phyloP scores from a whole-genome alignment of 495 filamentous ascomycete genomes.

The Thozetella sp. region DNA sequence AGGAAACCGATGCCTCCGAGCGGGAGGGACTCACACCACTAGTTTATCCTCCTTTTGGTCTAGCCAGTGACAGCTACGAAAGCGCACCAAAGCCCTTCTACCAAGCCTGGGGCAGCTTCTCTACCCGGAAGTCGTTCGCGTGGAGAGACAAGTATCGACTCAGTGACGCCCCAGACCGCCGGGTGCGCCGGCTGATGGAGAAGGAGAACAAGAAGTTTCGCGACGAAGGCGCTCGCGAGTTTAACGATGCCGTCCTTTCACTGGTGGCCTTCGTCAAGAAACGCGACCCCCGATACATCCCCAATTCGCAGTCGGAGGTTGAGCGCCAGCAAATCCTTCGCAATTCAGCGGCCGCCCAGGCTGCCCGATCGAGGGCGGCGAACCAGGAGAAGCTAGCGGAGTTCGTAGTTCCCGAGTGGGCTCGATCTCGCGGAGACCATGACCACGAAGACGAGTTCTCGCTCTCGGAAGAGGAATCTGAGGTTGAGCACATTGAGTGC shows the following conservation, averaged over 20 bases:
- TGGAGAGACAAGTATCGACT: conserved; percentile 86
- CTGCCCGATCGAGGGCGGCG: conserved; percentile 79
- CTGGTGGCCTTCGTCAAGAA: conserved; percentile 92
- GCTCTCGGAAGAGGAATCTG: conserved; percentile 55
- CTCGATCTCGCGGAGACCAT: conserved; percentile 52
- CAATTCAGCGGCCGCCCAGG: conserved; percentile 80
- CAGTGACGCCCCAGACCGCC: conserved; percentile 85
- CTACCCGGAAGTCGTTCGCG: conserved; percentile 81
- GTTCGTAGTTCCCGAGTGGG: conserved; percentile 78
- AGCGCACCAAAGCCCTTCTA: conserved; percentile 81
- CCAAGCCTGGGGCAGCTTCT: conserved; percentile 75
- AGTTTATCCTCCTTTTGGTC: conserved; percentile 82
- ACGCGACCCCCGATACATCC: conserved; percentile 82
- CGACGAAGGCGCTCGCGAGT: conserved; percentile 81
- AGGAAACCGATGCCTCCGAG: conserved; percentile 74
- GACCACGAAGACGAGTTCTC: conserved; percentile 41
- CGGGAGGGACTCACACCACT: conserved; percentile 56
- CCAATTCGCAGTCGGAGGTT: conserved; percentile 66
- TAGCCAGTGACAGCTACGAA: conserved; percentile 66
- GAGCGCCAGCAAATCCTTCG: conserved; percentile 80
- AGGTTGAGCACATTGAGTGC: conserved; percentile 76
- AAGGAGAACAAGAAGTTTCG: conserved; percentile 91
- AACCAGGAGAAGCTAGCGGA: conserved; percentile 70
- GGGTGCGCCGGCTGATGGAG: conserved; percentile 83
- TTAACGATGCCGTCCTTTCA: conserved; percentile 87